A percentile compares a stretch with the other conserved stretches of the same genome.
phyloP scores from a whole-genome alignment of 2,329 filamentous ascomycete genomes.

The Ramularia endophylla region DNA sequence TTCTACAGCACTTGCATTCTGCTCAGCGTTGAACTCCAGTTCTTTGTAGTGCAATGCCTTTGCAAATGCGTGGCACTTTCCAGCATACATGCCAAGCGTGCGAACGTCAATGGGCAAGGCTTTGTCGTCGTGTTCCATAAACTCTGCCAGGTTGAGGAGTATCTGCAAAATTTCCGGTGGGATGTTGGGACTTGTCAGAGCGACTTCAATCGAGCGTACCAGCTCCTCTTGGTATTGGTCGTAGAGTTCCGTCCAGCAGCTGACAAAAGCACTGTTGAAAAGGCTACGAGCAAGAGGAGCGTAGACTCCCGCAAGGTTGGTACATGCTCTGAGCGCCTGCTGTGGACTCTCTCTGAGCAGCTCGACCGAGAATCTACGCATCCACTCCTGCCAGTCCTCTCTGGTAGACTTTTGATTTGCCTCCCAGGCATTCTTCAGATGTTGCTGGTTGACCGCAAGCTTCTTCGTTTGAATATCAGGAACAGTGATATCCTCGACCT shows the following conservation, averaged over 20 bases:
- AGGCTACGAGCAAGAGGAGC: constrained; percentile 85
- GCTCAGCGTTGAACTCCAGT: constrained; percentile 94
- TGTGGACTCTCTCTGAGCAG: constrained; percentile 93
- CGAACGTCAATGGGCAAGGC: constrained; percentile 95
- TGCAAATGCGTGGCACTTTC: constrained; percentile 94
- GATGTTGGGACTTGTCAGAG: constrained; percentile 90
- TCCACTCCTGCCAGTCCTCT: constrained; percentile 99
- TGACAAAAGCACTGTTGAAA: constrained; percentile 98
- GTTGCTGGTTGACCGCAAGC: constrained; percentile 93
- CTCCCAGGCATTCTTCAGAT: constrained; percentile 96
- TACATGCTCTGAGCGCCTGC: constrained; percentile 88
- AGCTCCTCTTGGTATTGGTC: constrained; percentile 96
- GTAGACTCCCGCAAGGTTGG: constrained; percentile 83
- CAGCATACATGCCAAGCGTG: constrained; percentile 87
- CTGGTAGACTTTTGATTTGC: constrained; percentile 94
- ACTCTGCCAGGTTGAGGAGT: constrained; percentile 91
- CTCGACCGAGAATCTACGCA: constrained; percentile 92
- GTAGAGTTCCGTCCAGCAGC: constrained; percentile 97
- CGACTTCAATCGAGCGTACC: constrained; percentile 90
- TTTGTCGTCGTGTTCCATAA: constrained; percentile 99
- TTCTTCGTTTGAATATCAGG: constrained; percentile 88
- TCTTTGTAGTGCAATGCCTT: constrained; percentile 99
- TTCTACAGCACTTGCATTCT: constrained; percentile 91
- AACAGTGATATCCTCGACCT: constrained; percentile 72
- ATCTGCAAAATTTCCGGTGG: constrained; percentile 93